Evolutionary conservation across 2,329 filamentous ascomycete genomes (phyloP), one percentile per base, ranked within the genome.

Genomic region (Colletotrichum limetticola): DNA sequence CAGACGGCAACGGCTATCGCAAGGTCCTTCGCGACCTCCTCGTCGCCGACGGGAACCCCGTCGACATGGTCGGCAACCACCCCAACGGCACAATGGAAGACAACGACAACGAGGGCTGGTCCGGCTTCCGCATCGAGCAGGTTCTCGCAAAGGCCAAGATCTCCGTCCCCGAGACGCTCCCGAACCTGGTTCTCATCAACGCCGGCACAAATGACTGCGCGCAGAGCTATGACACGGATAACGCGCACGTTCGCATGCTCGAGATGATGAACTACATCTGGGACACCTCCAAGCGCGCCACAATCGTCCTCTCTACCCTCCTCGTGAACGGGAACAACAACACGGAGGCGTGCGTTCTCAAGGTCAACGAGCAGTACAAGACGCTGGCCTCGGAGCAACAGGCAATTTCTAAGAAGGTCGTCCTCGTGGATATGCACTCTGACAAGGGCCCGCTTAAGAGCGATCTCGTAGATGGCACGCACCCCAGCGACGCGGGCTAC

Each of bases 91-190:
- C 74, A 69, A 86, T 86, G 84, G 46, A 24, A 26, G 79, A 84
- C 76, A 83, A 83, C 75, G 80, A 85, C 14, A 81, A 85, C 74
- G 86, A 88, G 75, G 85, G 85, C 42, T 85, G 85, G 80, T 80
- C 83, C 0, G 85, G 82, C 28, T 78, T 79, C 56, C 81, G 82
- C 59, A 82, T 88, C 77, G 81, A 81, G 32, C 74, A 85, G 74
- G 81, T 86, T 46, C 71, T 77, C 56, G 76, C 32, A 32, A 83
- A 82, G 70, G 83, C 83, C 28, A 73, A 74, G 30, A 37, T 22
- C 4, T 79, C 81, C 1, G 79, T 85, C 5, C 78, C 79, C 1
- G 26, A 71, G 2, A 77, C 76, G 32, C 78, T 79, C 67, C 85
- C 85, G 11, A 85, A 86, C 74, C 74, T 86, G 37, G 76, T 86